Percentiles rank a stretch among this genome's conserved stretches.
These are phyloP conservation scores for Brettanomyces nanus DNA, from an alignment of 805 yeast species.

Conservation along the genomic window DNA sequence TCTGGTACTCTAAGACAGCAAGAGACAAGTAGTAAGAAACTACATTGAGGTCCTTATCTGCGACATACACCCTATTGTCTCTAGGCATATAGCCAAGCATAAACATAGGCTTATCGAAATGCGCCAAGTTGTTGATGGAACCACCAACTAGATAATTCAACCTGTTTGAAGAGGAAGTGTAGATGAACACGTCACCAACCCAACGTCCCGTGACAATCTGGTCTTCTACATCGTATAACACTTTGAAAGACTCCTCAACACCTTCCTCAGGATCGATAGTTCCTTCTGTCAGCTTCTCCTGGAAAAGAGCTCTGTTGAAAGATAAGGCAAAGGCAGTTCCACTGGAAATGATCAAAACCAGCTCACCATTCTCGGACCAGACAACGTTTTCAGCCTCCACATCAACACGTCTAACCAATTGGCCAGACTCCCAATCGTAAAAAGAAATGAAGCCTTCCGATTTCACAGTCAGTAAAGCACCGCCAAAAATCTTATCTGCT, in stretches of 20 bases:
- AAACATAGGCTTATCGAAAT: slow-evolving; percentile 82
- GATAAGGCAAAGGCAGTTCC: slow-evolving; percentile 74
- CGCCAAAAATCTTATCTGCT: slow-evolving; percentile 79
- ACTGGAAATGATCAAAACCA: slow-evolving; percentile 63
- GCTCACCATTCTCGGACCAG: slow-evolving; percentile 93
- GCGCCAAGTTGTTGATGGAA: slow-evolving; percentile 83
- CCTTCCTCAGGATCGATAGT: slow-evolving; percentile 75
- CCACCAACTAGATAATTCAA: slow-evolving; percentile 94
- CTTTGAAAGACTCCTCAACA: slow-evolving; percentile 78
- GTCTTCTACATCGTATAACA: slow-evolving; percentile 75
- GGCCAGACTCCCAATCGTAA: slow-evolving; percentile 90
- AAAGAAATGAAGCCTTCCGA: slow-evolving; percentile 80
- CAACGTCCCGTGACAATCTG: slow-evolving; percentile 82
- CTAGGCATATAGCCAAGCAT: slow-evolving; percentile 84
- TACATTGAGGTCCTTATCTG: slow-evolving; percentile 85
- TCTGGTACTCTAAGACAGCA: slow-evolving; percentile 89
- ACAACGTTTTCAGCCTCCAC: slow-evolving; percentile 75
- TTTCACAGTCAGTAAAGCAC: slow-evolving; percentile 79
- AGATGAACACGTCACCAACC: slow-evolving; percentile 95
- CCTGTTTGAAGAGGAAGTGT: slow-evolving; percentile 80
- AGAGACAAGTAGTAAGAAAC: slow-evolving; percentile 74
- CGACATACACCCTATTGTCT: slow-evolving; percentile 82
- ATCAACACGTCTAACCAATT: slow-evolving; percentile 79
- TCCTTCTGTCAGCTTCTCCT: slow-evolving; percentile 51
- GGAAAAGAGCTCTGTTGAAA: slow-evolving; percentile 61